These are phyloP conservation scores for Aspergillus hancockii DNA, from an alignment of 495 filamentous ascomycete species.

Conservation along the genomic window DNA sequence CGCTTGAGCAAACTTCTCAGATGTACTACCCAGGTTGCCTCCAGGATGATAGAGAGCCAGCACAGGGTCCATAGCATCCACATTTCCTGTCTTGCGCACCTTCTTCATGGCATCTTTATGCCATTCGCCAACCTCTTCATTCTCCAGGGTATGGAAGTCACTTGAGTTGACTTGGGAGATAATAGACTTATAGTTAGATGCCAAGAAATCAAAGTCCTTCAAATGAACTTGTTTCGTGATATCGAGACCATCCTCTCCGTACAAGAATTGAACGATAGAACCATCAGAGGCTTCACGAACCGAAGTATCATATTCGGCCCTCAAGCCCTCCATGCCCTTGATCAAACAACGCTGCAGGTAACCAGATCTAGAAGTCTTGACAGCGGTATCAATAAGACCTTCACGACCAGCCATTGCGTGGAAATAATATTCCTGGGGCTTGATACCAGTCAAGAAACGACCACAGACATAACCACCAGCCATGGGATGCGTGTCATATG, in stretches of 20 bases:
- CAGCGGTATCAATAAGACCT: slow-evolving; percentile 98
- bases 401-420: slow-evolving; percentile 99
- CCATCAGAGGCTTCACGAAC: slow-evolving; percentile 89
- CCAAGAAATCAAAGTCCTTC: slow-evolving; percentile 84
- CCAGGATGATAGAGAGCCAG: slow-evolving; percentile 72
- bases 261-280: slow-evolving; percentile 90
- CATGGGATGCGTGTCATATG: slow-evolving; percentile 84
- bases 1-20: slow-evolving; percentile 75
- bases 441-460: slow-evolving; percentile 96
- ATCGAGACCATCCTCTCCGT: slow-evolving; percentile 94
- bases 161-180: slow-evolving; percentile 52
- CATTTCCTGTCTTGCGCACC: slow-evolving; percentile 65
- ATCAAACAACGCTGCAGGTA: slow-evolving; percentile 97
- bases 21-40: slow-evolving; percentile 79
- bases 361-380: slow-evolving; percentile 95
- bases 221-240: slow-evolving; percentile 93
- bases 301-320: slow-evolving; percentile 88
- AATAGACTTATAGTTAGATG: slow-evolving; percentile 69
- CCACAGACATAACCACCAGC: slow-evolving; percentile 94
- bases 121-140: slow-evolving; percentile 47
- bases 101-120: slow-evolving; percentile 81
- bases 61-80: slow-evolving; percentile 75
- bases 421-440: slow-evolving; percentile 98
- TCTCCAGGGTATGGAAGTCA: slow-evolving; percentile 55
- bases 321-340: slow-evolving; percentile 97